Evolutionary conservation across 2,329 filamentous ascomycete genomes (phyloP).

Genomic region (Torrubiellomyces zombiae): DNA sequence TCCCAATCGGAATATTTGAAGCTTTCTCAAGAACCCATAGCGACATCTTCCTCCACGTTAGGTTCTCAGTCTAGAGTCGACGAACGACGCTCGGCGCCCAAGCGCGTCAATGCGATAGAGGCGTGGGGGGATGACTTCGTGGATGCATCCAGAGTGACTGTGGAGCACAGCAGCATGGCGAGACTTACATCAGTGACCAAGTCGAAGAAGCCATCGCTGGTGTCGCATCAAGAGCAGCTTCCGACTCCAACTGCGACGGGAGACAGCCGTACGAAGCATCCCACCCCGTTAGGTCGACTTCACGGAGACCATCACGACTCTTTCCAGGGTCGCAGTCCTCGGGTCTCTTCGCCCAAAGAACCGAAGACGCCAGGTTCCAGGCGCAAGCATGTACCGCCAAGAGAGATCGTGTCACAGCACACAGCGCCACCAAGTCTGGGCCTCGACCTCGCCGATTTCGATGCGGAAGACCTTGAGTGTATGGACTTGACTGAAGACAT

Average conservation of each 20-base stretch:
- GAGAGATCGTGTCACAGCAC: constrained; percentile 8
- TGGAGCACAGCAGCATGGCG: constrained; percentile 24
- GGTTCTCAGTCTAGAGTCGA: background rate
- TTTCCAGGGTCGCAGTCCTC: too few relatives aligned
- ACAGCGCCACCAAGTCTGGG: constrained; percentile 8
- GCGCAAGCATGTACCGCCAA: constrained; percentile 10
- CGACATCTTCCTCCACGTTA: constrained; percentile 1
- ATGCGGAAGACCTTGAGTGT: constrained; percentile 18
- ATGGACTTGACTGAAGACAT: constrained; percentile 24
- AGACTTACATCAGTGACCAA: constrained; percentile 25
- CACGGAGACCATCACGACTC: too few relatives aligned
- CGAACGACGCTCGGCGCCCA: constrained; percentile 1
- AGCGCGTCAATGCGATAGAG: constrained; percentile 9
- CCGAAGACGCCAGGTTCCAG: constrained; percentile 7
- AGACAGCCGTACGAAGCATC: too few relatives aligned
- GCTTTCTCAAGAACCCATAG: background rate
- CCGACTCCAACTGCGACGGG: constrained; percentile 20
- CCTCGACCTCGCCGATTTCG: constrained; percentile 18
- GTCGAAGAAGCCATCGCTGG: constrained; percentile 26
- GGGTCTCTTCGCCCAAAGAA: too few relatives aligned
- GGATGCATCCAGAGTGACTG: constrained; percentile 12
- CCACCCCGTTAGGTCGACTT: too few relatives aligned
- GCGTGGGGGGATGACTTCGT: constrained; percentile 7
- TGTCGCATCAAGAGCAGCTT: constrained; percentile 24
- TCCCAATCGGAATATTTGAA: constrained; percentile 11